Base-by-base conservation (phyloP, 176 grass and related monocot genomes). In the Dactylis glomerata region DNA sequence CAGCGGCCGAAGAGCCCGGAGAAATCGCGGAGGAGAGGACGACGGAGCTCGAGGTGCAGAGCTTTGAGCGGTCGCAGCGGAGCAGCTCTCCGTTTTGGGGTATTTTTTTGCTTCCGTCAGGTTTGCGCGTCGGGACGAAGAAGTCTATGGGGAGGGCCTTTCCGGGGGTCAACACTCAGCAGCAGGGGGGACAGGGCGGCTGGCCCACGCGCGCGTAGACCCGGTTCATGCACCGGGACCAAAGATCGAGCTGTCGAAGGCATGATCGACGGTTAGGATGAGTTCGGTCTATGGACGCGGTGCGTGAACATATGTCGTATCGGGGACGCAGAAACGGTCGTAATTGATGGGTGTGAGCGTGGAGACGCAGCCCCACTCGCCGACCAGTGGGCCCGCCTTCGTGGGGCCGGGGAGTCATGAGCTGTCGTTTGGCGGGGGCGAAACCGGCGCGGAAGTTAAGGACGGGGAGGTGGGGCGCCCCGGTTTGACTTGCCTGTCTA, bases 81-180 rank as follows among this genome's bases (percentile, higher is more conserved):
- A 59, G 67, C 41, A 84, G 34, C 87, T 42, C 80, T 80, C 62
- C 74, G 81, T 37, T 27, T 84, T 3, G 27, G 55, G 47, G 34
- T 68, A 10, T 3, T 17, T 70, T 62, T 68, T 73, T 69, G n/a
- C 37, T 74, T 37, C 8, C 32, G n/a, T 81, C 70, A 41, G 12
- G 76, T 85, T 85, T 85, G 83, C 77, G 87, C 83, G 87, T 89
- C 12, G 78, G 82, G 82, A 76, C 58, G 61, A 76, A 47, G 59
- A 85, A 85, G 82, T 89, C 77, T 77, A 85, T 62, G 68, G 26
- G 44, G 12, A 4, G 10, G 31, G 75, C 76, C 58, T 59, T 76
- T 89, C 82, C 16, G 2, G 65, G 55, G 82, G 87, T 89, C 87
- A 89, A 81, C 87, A 89, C 77, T 51, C 30, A 20, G 64, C 30